phyloP scores from a whole-genome alignment of 2,329 filamentous ascomycete species.

The Gyromitra esculenta region DNA sequence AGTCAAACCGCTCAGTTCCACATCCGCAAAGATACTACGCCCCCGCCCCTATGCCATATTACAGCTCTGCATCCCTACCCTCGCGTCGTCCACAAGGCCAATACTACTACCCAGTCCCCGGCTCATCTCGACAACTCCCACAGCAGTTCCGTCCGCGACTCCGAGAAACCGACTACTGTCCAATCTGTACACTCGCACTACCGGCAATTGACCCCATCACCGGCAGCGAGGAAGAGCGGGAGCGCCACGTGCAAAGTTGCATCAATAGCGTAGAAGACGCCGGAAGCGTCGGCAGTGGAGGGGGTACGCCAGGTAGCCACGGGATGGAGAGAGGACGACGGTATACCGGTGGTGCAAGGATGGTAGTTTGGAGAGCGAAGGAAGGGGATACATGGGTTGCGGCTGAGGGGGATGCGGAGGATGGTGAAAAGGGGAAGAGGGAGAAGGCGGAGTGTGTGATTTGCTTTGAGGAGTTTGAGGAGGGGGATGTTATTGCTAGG shows the following conservation, averaged over 20 bases:
- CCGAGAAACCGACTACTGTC: conserved; percentile 57
- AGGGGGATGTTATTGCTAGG: conserved; percentile 65
- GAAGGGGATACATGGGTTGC: conserved; percentile 65
- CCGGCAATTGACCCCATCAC: conserved; percentile 52
- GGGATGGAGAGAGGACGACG: conserved; percentile 49
- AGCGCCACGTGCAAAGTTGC: conserved; percentile 63
- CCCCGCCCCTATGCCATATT: conserved; percentile 14
- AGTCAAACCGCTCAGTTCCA: neutral
- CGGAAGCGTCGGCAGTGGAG: conserved; percentile 54
- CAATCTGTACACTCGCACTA: conserved; percentile 56
- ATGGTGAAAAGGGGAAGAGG: conserved; percentile 50
- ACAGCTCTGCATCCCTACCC: conserved; percentile 36
- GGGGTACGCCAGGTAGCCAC: conserved; percentile 30
- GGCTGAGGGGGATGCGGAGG: conserved; percentile 61
- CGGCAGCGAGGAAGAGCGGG: conserved; percentile 61
- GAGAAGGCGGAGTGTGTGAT: conserved; percentile 64
- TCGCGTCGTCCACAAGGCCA: conserved; percentile 28
- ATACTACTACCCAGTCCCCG: conserved; percentile 50
- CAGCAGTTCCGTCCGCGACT: conserved; percentile 45
- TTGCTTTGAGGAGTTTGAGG: conserved; percentile 67
- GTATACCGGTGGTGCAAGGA: conserved; percentile 60
- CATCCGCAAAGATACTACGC: conserved; percentile 22
- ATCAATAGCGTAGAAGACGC: conserved; percentile 56
- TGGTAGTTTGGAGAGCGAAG: conserved; percentile 65
- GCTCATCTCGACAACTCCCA: conserved; percentile 25